phyloP scores from a whole-genome alignment of 2,329 filamentous ascomycete genomes.

The Fusarium hostae region DNA sequence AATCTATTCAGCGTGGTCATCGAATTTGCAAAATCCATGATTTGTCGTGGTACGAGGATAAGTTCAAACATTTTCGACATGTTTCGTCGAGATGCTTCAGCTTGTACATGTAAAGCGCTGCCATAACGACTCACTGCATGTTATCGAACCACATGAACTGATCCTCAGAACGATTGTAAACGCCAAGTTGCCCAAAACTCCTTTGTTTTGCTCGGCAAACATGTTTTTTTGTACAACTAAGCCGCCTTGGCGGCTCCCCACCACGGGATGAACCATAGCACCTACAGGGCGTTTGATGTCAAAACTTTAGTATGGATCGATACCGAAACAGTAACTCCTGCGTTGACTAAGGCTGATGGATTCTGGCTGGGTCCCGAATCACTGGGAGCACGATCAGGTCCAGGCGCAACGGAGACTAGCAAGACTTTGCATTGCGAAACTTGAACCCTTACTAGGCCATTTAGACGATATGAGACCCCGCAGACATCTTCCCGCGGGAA shows the following conservation, averaged over 20 bases:
- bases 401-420: background rate
- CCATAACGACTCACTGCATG: background rate
- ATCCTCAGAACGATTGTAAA: background rate
- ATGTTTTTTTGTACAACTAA: background rate
- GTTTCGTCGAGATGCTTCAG: background rate
- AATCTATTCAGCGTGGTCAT: background rate
- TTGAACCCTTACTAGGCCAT: background rate
- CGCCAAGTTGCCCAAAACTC: background rate
- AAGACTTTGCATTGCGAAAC: background rate
- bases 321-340: slow-evolving; percentile 6
- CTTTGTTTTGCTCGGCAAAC: background rate
- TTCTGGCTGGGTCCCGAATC: background rate
- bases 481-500: background rate
- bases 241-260: background rate
- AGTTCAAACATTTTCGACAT: background rate
- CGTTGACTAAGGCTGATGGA: background rate
- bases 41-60: background rate
- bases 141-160: background rate
- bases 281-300: background rate
- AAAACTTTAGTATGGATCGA: background rate
- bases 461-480: background rate
- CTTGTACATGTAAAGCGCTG: background rate
- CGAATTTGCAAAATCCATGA: background rate
- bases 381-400: background rate
- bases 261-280: slow-evolving; percentile 2